A percentile compares a stretch with the other conserved stretches of the same genome.
phyloP scores from a whole-genome alignment of 2,329 filamentous ascomycete genomes.

The Amauroascus verrucosus region DNA sequence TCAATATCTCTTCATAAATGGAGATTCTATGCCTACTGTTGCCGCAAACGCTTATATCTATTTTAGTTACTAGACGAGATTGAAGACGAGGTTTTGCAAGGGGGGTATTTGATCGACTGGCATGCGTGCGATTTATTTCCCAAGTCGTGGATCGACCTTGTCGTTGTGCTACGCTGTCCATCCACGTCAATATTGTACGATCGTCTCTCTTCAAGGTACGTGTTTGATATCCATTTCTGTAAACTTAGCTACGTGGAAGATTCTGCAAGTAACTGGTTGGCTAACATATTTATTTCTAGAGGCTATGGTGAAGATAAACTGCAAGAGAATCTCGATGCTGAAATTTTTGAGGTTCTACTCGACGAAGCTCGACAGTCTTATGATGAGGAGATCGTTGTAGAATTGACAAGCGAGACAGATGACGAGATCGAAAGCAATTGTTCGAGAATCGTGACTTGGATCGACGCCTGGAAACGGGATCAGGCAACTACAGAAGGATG shows the following conservation, averaged over 20 bases:
- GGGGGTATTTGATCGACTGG: conserved; percentile 92
- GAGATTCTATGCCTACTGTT: too few species aligned
- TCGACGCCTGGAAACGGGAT: conserved; percentile 65
- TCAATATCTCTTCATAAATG: too few species aligned
- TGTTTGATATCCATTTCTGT: conserved; percentile 13
- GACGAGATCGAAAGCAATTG: conserved; percentile 85
- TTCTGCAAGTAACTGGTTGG: conserved; percentile 1
- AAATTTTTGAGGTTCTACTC: conserved; percentile 92
- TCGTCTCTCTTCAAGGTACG: conserved; percentile 60
- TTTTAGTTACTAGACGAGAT: conserved; percentile 67
- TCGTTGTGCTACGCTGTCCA: conserved; percentile 72
- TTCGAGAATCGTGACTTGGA: conserved; percentile 71
- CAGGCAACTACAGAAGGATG: conserved; percentile 17
- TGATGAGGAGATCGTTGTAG: conserved; percentile 76
- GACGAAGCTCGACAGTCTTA: conserved; percentile 85
- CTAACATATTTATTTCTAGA: conserved; percentile 32
- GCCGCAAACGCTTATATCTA: background rate
- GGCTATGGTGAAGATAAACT: conserved; percentile 79
- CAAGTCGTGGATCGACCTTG: conserved; percentile 84
- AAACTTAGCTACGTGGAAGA: background rate
- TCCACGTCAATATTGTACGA: conserved; percentile 76
- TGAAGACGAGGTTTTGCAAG: conserved; percentile 65
- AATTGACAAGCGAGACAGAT: conserved; percentile 68
- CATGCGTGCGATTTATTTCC: conserved; percentile 95
- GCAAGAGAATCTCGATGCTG: conserved; percentile 90